Evolutionary conservation across 306 rosid genomes (phyloP).

Genomic region (Sicyos edulis): DNA sequence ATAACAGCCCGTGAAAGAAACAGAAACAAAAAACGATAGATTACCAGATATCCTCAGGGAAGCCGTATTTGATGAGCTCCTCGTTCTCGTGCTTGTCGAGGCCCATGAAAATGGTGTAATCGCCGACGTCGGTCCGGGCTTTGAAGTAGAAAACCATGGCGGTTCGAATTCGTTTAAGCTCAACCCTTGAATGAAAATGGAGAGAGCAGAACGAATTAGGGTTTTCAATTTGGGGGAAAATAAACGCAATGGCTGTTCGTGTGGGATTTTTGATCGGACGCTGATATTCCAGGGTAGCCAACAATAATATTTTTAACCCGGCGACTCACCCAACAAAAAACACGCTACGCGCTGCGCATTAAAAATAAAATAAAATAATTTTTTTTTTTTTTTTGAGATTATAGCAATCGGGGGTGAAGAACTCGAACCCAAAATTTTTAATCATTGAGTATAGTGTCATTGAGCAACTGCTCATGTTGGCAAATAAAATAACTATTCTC

Average conservation of each 20-base stretch:
- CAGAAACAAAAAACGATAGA: neutral
- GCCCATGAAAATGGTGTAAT: slow-evolving; percentile 96
- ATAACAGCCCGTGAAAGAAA: neutral
- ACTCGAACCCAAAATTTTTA: too few species aligned
- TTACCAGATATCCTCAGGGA: slow-evolving; percentile 90
- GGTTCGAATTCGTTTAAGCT: slow-evolving; percentile 11
- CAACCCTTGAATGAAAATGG: slow-evolving; percentile 16
- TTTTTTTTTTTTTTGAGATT: too few species aligned
- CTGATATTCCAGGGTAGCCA: slow-evolving; percentile 8
- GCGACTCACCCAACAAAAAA: neutral
- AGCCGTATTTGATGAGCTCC: slow-evolving; percentile 96
- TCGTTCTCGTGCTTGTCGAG: slow-evolving; percentile 96
- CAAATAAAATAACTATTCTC: too few species aligned
- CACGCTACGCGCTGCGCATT: neutral
- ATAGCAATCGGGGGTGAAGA: too few species aligned
- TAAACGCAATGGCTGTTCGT: neutral
- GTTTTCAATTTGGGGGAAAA: slow-evolving; percentile 24
- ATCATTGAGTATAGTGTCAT: too few species aligned
- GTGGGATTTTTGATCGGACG: neutral
- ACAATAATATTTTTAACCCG: slow-evolving; percentile 4
- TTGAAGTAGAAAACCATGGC: slow-evolving; percentile 95
- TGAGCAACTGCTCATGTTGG: too few species aligned
- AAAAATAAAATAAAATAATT: too few species aligned
- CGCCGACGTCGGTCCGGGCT: slow-evolving; percentile 92
- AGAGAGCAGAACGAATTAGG: slow-evolving; percentile 15